Conservation (phyloP, 306 rosid genomes). For the Vigna nakashimae region DNA sequence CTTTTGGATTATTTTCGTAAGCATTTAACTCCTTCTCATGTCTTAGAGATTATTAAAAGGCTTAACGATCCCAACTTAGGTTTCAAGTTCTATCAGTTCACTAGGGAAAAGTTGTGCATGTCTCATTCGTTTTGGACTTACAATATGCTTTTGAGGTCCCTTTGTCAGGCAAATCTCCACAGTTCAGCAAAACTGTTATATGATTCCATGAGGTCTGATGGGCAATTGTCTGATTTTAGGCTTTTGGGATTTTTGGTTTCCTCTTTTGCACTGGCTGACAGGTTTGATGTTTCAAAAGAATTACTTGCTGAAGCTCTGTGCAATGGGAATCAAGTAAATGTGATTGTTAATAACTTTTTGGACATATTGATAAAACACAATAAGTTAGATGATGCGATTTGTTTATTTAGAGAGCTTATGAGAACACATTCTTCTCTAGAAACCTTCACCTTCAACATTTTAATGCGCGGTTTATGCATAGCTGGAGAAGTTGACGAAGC, state of each 20-base stretch:
- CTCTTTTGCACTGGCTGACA: slow-evolving; percentile 63
- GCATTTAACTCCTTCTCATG: slow-evolving; percentile 68
- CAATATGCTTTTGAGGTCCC: slow-evolving; percentile 69
- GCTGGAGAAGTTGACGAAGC: slow-evolving; percentile 62
- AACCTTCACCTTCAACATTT: slow-evolving; percentile 73
- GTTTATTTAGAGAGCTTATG: slow-evolving; percentile 66
- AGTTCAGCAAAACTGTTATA: slow-evolving; percentile 67
- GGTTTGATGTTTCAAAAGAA: slow-evolving; percentile 60
- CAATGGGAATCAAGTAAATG: slow-evolving; percentile 51
- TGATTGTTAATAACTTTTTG: slow-evolving; percentile 70
- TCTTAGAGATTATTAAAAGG: slow-evolving; percentile 71
- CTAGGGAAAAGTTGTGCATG: slow-evolving; percentile 58
- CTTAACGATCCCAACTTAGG: slow-evolving; percentile 64
- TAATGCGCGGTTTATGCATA: slow-evolving; percentile 74
- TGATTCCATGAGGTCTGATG: slow-evolving; percentile 76
- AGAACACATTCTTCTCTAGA: slow-evolving; percentile 53
- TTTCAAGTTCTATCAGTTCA: slow-evolving; percentile 70
- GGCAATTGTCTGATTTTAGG: slow-evolving; percentile 64
- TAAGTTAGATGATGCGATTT: slow-evolving; percentile 65
- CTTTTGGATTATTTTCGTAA: slow-evolving; percentile 55
- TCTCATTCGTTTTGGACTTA: slow-evolving; percentile 64
- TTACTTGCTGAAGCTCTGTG: slow-evolving; percentile 59
- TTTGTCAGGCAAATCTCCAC: slow-evolving; percentile 71
- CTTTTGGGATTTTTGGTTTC: slow-evolving; percentile 66
- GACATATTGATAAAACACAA: slow-evolving; percentile 59